These are phyloP conservation scores for Clonostachys sp. DNA, from an alignment of 2,329 filamentous ascomycete species.

Conservation along the genomic window DNA sequence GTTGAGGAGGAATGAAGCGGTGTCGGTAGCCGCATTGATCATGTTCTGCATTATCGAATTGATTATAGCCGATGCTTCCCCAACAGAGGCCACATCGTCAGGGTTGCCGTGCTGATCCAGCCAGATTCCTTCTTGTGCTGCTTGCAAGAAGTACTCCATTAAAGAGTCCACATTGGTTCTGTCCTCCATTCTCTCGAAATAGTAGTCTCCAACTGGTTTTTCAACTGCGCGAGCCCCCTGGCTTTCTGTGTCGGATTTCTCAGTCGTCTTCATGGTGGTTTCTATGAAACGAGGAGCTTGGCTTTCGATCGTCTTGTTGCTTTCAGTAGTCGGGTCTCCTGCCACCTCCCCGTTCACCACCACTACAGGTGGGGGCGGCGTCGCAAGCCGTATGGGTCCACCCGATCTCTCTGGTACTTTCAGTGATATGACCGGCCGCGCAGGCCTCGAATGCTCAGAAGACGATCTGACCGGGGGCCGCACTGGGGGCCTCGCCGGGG, in stretches of 20 bases:
- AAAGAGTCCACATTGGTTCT: constrained; percentile 53
- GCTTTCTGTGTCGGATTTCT: no score
- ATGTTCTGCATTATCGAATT: constrained; percentile 49
- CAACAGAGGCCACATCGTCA: constrained; percentile 36
- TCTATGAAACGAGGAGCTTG: neutral
- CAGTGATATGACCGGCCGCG: constrained; percentile 31
- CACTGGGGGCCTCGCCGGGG: neutral
- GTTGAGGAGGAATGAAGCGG: constrained; percentile 55
- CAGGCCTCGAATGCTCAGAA: constrained; percentile 10
- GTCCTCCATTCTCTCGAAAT: constrained; percentile 31
- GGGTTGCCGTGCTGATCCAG: constrained; percentile 37
- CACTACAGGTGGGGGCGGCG: constrained; percentile 34
- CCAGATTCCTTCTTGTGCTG: constrained; percentile 47
- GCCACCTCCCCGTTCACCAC: neutral
- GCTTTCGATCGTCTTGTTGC: neutral
- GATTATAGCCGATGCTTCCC: constrained; percentile 50
- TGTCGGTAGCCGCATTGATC: constrained; percentile 41
- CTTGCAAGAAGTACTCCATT: constrained; percentile 48
- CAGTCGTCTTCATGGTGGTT: neutral
- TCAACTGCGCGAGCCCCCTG: no score
- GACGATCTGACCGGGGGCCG: no score
- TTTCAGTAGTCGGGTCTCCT: neutral
- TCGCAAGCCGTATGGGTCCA: constrained; percentile 58
- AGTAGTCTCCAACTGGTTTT: constrained; percentile 9
- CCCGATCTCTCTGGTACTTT: constrained; percentile 46